Conservation (phyloP, 2,329 filamentous ascomycete species). For the Lachnellula willkommii region DNA sequence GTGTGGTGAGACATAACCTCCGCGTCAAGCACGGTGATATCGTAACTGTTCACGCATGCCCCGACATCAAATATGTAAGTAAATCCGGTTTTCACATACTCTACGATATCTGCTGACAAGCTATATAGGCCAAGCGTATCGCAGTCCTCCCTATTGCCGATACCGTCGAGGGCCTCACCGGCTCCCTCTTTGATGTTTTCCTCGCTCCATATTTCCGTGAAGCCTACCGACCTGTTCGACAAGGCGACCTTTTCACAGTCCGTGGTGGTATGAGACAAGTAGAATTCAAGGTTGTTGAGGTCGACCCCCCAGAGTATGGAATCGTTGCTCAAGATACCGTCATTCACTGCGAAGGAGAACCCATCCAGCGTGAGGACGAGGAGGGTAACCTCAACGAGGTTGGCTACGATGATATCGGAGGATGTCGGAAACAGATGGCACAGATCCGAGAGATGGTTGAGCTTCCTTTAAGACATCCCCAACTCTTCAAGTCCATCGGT, state of each 20-base stretch:
- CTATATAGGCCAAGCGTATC: constrained; percentile 84
- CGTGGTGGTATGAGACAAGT: constrained; percentile 98
- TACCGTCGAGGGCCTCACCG: constrained; percentile 94
- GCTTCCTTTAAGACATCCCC: constrained; percentile 90
- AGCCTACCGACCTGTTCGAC: constrained; percentile 93
- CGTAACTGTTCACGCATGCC: constrained; percentile 94
- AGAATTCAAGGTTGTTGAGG: constrained; percentile 99
- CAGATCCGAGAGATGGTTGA: constrained; percentile 99
- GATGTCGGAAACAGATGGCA: constrained; percentile 99
- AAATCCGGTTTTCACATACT: background rate
- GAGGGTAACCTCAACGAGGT: constrained; percentile 99
- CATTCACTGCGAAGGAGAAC: constrained; percentile 97
- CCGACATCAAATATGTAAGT: constrained; percentile 99
- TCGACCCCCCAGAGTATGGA: constrained; percentile 96
- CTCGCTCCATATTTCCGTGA: constrained; percentile 99
- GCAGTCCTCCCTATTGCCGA: constrained; percentile 97
- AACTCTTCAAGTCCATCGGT: constrained; percentile 99
- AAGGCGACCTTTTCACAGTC: constrained; percentile 96
- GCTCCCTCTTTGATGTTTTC: constrained; percentile 97
- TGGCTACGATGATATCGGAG: constrained; percentile 98
- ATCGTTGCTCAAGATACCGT: constrained; percentile 98
- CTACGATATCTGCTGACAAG: constrained; percentile 20
- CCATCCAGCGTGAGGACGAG: constrained; percentile 96
- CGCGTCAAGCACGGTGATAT: constrained; percentile 98
- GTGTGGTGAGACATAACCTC: constrained; percentile 96